Base-by-base conservation (phyloP, 2,329 filamentous ascomycete genomes). In the Nannizziopsis barbatae region DNA sequence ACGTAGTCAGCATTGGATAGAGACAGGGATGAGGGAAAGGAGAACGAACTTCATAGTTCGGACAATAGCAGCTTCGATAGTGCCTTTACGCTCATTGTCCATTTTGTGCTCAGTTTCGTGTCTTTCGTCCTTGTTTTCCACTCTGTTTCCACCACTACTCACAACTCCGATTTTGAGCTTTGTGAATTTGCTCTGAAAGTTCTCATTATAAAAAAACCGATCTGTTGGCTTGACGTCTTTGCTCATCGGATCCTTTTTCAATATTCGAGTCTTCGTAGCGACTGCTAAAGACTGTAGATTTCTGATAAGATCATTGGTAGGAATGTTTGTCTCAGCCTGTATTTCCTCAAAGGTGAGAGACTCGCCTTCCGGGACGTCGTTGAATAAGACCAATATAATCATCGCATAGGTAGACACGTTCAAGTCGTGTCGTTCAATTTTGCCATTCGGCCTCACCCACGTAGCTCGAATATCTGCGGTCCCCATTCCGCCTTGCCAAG, bases 321-420 rank as follows among this genome's bases (percentile, higher is more conserved):
- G 81, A 22, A 96, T 93, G 55, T 83, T 85, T 1, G 89, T 95
- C 56, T 76, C 75, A 5, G 79, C 81, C 61, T 92, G 84, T 22
- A 96, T 92, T 53, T 95, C 86, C 48, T 92, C 84, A 50, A 75
- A 80, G 0, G 72, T 77, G 6, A 81, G 61, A 15, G 65, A 70
- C 46, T 73, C 64, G 27, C 69, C 71, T 0, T 68, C 57, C 1
- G 70, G 64, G 0, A 93, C 60, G 33, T 90, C 80, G 59, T 96
- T 96, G 74, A 96, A 98, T 0, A 95, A 77, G 39, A 94, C 65
- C 15, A 98, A 68, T 18, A 96, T 81, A 15, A 95, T 71, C 86
- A 96, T 95, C 58, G 82, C 87, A 62, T 92, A 92, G 0, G 92
- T 96, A 1, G 88, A 84, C 15, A 94, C 88, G 52, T 88, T 95